A percentile compares a stretch with the other conserved stretches of the same genome.
phyloP scores from a whole-genome alignment of 2,329 filamentous ascomycete species.

The Beauveria scarabaeidicola region DNA sequence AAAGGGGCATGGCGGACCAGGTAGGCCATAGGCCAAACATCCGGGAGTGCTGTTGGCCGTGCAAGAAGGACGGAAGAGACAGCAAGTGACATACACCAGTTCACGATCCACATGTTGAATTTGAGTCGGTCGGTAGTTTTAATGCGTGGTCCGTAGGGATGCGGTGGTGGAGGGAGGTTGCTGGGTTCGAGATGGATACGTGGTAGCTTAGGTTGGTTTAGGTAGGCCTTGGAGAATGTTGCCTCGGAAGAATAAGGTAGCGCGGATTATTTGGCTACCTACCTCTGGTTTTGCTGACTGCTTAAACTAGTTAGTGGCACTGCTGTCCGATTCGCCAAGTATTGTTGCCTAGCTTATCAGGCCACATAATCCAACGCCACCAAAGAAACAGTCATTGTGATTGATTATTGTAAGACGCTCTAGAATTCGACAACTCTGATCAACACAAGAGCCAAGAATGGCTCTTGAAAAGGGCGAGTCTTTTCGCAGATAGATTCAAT shows the following conservation, averaged over 20 bases:
- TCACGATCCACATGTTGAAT: constrained; percentile 74
- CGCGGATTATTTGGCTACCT: constrained; percentile 8
- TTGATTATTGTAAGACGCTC: background rate
- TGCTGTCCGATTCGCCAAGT: background rate
- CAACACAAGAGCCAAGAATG: background rate
- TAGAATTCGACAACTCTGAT: background rate
- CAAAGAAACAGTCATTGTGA: background rate
- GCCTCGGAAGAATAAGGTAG: constrained; percentile 11
- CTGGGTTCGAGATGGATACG: constrained; percentile 4
- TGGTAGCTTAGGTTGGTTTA: background rate
- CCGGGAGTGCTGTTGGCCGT: background rate
- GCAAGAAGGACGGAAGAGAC: background rate
- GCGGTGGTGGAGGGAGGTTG: background rate
- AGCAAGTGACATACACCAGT: constrained; percentile 68
- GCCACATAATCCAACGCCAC: background rate
- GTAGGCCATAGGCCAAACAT: background rate
- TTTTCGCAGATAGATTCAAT: background rate
- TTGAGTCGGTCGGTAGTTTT: background rate
- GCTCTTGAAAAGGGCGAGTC: background rate
- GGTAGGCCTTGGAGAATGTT: background rate
- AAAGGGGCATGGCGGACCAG: background rate
- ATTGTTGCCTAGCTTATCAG: constrained; percentile 2
- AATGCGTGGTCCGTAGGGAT: background rate
- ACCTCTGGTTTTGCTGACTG: background rate
- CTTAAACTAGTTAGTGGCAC: background rate